Conservation (phyloP, 805 yeast genomes). For the Crinitomyces ghanaensis region DNA sequence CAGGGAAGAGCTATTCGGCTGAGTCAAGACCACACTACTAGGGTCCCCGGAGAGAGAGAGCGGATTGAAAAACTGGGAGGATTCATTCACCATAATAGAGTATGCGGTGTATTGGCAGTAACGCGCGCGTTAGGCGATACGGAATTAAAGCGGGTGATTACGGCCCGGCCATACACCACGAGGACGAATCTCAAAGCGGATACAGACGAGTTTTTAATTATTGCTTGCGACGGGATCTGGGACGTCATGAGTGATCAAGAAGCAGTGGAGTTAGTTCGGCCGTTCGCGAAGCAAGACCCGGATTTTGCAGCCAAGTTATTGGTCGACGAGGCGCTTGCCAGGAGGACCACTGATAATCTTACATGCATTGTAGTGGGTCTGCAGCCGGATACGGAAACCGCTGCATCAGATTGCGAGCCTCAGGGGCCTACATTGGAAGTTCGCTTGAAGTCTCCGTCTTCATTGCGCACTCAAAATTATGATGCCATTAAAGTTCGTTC, state of each 20-base stretch:
- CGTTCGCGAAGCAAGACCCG: conserved; percentile 41
- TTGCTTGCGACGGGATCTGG: conserved; percentile 97
- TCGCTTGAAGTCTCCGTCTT: too few relatives aligned
- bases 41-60: conserved; percentile 62
- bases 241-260: conserved; percentile 79
- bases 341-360: conserved; percentile 77
- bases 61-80: conserved; percentile 77
- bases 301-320: conserved; percentile 54
- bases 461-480: too few relatives aligned
- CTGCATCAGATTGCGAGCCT: not conserved
- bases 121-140: conserved; percentile 88
- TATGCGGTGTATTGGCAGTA: conserved; percentile 89
- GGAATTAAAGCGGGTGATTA: conserved; percentile 75
- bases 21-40: conserved; percentile 86
- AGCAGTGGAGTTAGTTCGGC: conserved; percentile 61
- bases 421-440: too few relatives aligned
- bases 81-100: conserved; percentile 73
- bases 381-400: conserved; percentile 18
- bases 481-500: too few relatives aligned
- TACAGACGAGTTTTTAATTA: conserved; percentile 65
- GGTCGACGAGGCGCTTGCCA: conserved; percentile 60
- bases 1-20: conserved; percentile 58
- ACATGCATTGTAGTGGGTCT: conserved; percentile 79
- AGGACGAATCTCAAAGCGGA: conserved; percentile 38
- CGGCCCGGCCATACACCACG: conserved; percentile 87